Conservation (phyloP, 768 basidiomycete genomes). For the Lentinula detonsa region DNA sequence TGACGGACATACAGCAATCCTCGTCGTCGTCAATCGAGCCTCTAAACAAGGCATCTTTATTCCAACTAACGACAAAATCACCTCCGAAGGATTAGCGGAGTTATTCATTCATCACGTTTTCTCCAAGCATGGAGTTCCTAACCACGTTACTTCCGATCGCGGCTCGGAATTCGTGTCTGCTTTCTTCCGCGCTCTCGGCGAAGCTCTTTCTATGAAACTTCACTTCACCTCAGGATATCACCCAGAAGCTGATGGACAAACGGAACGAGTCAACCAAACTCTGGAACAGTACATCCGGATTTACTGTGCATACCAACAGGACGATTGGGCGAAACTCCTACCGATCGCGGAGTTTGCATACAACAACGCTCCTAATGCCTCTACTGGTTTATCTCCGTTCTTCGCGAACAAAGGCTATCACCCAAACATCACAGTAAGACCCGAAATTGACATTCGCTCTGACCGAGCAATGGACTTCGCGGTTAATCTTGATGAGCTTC, state of each 20-base stretch:
- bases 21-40: neutral
- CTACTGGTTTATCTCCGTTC: too few relatives aligned
- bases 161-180: slow-evolving; percentile 15
- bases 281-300: slow-evolving; percentile 18
- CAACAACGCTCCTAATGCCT: slow-evolving; percentile 15
- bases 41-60: slow-evolving; percentile 11
- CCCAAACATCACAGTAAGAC: too few relatives aligned
- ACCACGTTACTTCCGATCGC: slow-evolving; percentile 11
- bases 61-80: slow-evolving; percentile 7
- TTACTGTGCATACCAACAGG: slow-evolving; percentile 17
- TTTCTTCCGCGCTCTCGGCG: slow-evolving; percentile 7
- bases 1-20: too few relatives aligned
- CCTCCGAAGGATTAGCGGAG: slow-evolving; percentile 7
- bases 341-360: slow-evolving; percentile 21
- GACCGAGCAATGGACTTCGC: too few relatives aligned
- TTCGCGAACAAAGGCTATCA: too few relatives aligned
- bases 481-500: too few relatives aligned
- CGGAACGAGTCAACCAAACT: slow-evolving; percentile 17
- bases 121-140: slow-evolving; percentile 15
- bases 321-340: slow-evolving; percentile 19
- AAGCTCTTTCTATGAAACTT: neutral
- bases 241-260: slow-evolving; percentile 11
- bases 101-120: slow-evolving; percentile 13
- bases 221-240: neutral
- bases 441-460: too few relatives aligned